Evolutionary conservation across 2,329 filamentous ascomycete species (phyloP), one percentile per base, ranked within the genome.

Genomic region (Penicillium sp.): DNA sequence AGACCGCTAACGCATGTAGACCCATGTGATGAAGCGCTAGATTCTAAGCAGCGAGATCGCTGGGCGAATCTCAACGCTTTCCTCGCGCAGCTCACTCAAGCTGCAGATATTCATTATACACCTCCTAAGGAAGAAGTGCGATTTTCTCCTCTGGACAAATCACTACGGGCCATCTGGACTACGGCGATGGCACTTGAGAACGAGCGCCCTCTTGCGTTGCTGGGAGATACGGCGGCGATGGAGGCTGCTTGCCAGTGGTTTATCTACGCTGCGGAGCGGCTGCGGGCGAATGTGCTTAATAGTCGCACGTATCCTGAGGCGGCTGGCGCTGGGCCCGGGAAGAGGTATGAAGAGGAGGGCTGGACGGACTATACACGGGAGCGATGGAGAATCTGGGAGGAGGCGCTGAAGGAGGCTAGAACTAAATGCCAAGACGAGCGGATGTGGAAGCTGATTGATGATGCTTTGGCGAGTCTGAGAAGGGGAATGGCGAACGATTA

Each of bases 21-120:
- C 31, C 50, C 43, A 19, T 44, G 39, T 49, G 40, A 55, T 39
- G n/a, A 40, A 34, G 33, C 26, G 1, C 35, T 51, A 29, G 43
- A 50, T 28, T 13, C 32, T 33, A 17, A 53, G 42, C 24, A 55
- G 43, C 38, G 45, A 44, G 28, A 43, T 21, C 50, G 53, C 31
- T 55, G 50, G 53, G 34, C n/a, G 6, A 55, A 50, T 26, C 37
- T 65, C 22, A 53, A 53, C 24, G 48, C 48, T 24, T 57, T 57
- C 46, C 43, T 58, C 46, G 56, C 53, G 26, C 53, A 57, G 29
- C 48, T 58, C 6, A 55, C 46, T n/a, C 48, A 55, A 28, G 43
- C 50, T 15, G 46, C 53, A 4, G 48, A 57, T 2, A 33, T 58
- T 45, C 32, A 26, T 22, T 48, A 52, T 38, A 6, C 45, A 22